Evolutionary conservation across 495 filamentous ascomycete species (phyloP).

Genomic region (Talaromyces ruber): DNA sequence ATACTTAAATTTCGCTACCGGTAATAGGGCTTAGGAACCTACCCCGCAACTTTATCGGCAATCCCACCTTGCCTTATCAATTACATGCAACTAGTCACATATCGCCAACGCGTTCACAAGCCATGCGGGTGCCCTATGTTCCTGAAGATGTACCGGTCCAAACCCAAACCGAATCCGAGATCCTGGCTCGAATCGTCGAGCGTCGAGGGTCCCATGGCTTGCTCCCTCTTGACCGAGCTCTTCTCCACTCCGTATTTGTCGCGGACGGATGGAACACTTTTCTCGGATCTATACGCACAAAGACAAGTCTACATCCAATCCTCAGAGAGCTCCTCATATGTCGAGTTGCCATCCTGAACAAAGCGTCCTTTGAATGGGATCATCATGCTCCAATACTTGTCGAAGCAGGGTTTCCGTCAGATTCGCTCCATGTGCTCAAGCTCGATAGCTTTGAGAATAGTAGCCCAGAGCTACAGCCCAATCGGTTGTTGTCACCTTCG

Average conservation of each 20-base stretch:
- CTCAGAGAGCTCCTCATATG: neutral
- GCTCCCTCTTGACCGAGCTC: neutral
- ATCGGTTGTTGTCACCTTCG: neutral
- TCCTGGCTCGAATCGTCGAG: neutral
- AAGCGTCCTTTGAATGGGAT: neutral
- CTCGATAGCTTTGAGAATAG: neutral
- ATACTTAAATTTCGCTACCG: too few relatives aligned
- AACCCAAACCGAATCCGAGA: neutral
- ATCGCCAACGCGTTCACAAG: neutral
- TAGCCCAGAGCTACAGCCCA: neutral
- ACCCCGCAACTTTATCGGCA: too few relatives aligned
- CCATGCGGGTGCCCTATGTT: neutral
- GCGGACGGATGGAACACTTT: neutral
- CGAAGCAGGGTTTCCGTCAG: neutral
- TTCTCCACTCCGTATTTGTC: neutral
- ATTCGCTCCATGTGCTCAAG: neutral
- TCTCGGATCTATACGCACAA: neutral
- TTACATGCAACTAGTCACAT: too few relatives aligned
- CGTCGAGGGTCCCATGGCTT: neutral
- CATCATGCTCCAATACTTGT: neutral
- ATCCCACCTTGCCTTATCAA: too few relatives aligned
- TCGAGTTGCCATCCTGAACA: neutral
- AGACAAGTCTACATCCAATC: neutral
- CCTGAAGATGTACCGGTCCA: neutral
- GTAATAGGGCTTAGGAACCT: too few relatives aligned